These are phyloP conservation scores for Desmodesmus armatus DNA, from an alignment of 139 green algal genomes.

Conservation along the genomic window DNA sequence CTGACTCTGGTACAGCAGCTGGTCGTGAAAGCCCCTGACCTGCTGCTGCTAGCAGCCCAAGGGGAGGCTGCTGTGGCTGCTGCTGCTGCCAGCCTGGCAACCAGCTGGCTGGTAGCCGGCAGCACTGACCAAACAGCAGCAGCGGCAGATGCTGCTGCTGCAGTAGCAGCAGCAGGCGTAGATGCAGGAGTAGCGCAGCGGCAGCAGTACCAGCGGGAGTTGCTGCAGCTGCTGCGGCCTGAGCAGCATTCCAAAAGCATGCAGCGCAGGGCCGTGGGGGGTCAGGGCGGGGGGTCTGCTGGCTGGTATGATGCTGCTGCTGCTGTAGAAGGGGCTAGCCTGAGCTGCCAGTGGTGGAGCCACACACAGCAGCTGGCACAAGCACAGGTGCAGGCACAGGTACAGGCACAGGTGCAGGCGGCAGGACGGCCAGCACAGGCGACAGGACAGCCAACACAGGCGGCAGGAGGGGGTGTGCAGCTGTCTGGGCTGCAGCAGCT, in stretches of 20 bases:
- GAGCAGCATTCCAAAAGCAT: background rate
- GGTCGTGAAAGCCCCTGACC: background rate
- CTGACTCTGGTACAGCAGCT: background rate
- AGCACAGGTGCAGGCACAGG: conserved; percentile 1
- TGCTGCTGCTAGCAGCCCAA: conserved; percentile 23
- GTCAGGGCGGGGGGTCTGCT: background rate
- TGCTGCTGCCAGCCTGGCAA: background rate
- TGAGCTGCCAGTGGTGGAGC: background rate
- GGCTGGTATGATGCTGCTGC: background rate
- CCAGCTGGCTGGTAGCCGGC: background rate
- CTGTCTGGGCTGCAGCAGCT: conserved; percentile 28
- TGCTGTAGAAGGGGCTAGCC: background rate
- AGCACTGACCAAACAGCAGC: background rate
- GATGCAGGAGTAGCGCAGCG: background rate
- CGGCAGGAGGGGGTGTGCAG: background rate
- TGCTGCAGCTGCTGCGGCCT: conserved; percentile 15
- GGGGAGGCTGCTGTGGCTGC: background rate
- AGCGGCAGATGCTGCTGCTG: background rate
- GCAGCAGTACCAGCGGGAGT: background rate
- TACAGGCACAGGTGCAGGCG: background rate
- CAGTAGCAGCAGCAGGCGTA: background rate
- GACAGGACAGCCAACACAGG: background rate
- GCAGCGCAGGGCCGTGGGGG: background rate
- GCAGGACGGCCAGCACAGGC: conserved; percentile 1
- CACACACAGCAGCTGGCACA: background rate